phyloP scores from a whole-genome alignment of 768 basidiomycete genomes.

The Lactarius trivialis region DNA sequence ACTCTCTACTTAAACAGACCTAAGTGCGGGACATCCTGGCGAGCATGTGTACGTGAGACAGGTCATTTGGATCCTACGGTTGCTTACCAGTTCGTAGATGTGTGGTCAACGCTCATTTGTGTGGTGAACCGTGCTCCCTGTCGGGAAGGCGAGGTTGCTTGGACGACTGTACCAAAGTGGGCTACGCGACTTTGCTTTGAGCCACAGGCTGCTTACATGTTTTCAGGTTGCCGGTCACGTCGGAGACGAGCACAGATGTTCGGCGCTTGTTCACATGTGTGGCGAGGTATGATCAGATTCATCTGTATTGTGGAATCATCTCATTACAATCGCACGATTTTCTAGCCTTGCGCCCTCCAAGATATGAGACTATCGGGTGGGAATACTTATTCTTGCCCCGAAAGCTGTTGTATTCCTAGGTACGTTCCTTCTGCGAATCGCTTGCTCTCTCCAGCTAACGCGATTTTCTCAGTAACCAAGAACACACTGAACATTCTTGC shows the following conservation, averaged over 20 bases:
- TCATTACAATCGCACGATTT: not conserved
- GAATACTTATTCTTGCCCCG: conserved; percentile 13
- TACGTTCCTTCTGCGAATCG: not conserved
- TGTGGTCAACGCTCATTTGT: conserved; percentile 43
- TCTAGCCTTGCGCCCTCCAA: conserved; percentile 18
- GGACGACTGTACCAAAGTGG: conserved; percentile 46
- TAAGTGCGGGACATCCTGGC: conserved; percentile 54
- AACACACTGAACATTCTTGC: conserved; percentile 45
- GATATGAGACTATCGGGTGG: conserved; percentile 7
- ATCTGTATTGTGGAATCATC: not conserved
- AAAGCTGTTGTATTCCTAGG: conserved; percentile 16
- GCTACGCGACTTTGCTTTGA: not conserved
- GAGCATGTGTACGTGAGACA: conserved; percentile 42
- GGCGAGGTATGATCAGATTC: conserved; percentile 37
- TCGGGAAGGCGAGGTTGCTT: conserved; percentile 46
- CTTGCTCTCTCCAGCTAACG: not conserved
- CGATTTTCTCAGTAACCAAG: conserved; percentile 33
- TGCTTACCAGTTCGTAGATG: conserved; percentile 36
- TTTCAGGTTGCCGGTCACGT: conserved; percentile 41
- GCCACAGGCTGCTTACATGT: not conserved
- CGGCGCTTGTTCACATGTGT: conserved; percentile 48
- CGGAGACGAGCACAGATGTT: conserved; percentile 47
- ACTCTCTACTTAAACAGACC: not conserved
- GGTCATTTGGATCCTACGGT: too few relatives aligned
- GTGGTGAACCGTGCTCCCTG: conserved; percentile 45